Evolutionary conservation across 345 rosid genomes (phyloP).

Genomic region (Euphorbia lathyris): DNA sequence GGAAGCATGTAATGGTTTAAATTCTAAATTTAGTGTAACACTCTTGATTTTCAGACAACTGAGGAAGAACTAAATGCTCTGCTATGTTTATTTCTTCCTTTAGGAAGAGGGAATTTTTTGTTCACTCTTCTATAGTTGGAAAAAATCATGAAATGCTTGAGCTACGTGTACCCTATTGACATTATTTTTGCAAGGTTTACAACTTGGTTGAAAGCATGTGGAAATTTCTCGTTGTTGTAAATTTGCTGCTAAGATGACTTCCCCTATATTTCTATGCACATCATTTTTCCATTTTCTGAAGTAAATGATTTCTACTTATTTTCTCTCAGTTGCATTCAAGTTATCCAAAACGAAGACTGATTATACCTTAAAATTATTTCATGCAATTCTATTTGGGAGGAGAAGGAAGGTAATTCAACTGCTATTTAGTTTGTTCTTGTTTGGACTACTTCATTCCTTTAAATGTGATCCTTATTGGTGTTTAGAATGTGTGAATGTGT

Average conservation of each 20-base stretch:
- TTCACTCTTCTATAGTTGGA: neutral
- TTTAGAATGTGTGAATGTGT: neutral
- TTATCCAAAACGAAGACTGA: constrained; percentile 73
- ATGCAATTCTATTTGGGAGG: constrained; percentile 68
- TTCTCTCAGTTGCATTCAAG: constrained; percentile 72
- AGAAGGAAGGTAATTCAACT: constrained; percentile 67
- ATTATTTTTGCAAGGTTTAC: neutral
- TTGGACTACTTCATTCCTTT: neutral
- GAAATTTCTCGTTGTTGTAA: neutral
- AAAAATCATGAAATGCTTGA: neutral
- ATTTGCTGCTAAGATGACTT: neutral
- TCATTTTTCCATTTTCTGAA: neutral
- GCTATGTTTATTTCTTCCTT: too few species aligned
- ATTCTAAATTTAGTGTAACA: neutral
- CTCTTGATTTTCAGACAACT: neutral
- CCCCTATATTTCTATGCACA: neutral
- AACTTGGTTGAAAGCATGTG: neutral
- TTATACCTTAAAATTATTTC: constrained; percentile 70
- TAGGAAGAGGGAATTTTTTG: neutral
- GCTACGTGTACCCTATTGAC: neutral
- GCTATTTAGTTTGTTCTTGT: neutral
- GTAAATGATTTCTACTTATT: constrained; percentile 17
- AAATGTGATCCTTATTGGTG: neutral
- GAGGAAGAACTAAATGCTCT: neutral
- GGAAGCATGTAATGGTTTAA: neutral